These are phyloP conservation scores for Sphaceloma murrayae DNA, from an alignment of 2,329 filamentous ascomycete genomes.

Conservation along the genomic window DNA sequence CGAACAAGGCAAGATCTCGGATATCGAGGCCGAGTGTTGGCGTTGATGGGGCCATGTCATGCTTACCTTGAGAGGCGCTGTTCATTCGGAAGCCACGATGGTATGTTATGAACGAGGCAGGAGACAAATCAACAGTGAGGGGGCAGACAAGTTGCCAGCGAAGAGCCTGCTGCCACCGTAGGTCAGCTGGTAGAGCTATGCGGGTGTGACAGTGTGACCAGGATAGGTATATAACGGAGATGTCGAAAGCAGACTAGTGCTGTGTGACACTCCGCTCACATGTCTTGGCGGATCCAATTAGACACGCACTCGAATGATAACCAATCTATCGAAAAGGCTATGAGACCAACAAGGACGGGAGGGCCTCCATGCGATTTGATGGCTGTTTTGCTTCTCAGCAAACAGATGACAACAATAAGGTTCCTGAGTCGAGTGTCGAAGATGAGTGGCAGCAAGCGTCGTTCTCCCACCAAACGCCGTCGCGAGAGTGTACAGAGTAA, in stretches of 20 bases:
- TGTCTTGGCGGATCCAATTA: slow-evolving; percentile 13
- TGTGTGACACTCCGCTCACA: slow-evolving; percentile 4
- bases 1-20: no score
- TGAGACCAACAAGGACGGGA: slow-evolving; percentile 10
- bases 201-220: no score
- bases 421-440: background rate
- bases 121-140: background rate
- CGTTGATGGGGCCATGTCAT: no score
- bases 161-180: no score
- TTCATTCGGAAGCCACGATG: no score
- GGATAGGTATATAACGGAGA: slow-evolving; percentile 5
- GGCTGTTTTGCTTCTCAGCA: background rate
- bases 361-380: background rate
- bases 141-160: no score
- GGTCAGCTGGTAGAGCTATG: slow-evolving; percentile 3
- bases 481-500: slow-evolving; percentile 11
- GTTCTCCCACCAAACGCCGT: slow-evolving; percentile 11
- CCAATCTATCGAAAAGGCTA: slow-evolving; percentile 7
- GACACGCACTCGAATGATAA: slow-evolving; percentile 7
- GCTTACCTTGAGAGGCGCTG: no score
- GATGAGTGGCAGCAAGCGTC: no score
- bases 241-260: slow-evolving; percentile 7
- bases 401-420: no score
- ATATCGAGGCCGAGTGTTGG: no score
- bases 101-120: background rate